Evolutionary conservation across 352 stramenopile genomes (phyloP), one percentile per base, ranked within the genome.

Genomic region (Aphanomyces astaci): DNA sequence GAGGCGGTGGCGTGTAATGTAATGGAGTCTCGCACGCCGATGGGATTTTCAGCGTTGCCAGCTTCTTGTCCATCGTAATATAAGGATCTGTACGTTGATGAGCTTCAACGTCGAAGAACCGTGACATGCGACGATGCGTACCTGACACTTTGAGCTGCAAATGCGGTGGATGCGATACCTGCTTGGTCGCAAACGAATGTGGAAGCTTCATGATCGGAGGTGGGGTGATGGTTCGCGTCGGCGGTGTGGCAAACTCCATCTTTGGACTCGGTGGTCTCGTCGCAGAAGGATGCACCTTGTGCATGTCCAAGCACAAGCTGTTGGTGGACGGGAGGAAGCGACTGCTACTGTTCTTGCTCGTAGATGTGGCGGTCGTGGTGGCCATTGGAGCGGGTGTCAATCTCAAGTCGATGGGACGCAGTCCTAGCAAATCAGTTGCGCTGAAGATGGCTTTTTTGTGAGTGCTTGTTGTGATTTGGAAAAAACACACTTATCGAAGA

Each of bases 361-460:
- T 39, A 15, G 22, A 60, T 45, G 39, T 68, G 15, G 43, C 17
- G 15, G 28, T 68, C 17, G 33, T 62, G 9, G 30, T 43, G 33
- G 52, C 59, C 59, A 66, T 66, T 13, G 25, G 19, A 25, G 45
- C 28, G 56, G 31, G 22, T 56, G 4, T 52, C 33, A 15, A 53
- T 17, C 5, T 4, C 31, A 1, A 43, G 7, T 19, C 17, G 27
- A 19, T 52, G 43, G 46, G n/a, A 60, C 49, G 62, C 33, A 17
- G 32, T 66, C 62, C n/a, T n/a, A n/a, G 62, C 62, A 59, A 68
- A 68, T 68, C 62, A 68, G 62, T 68, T 68, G 56, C 24, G 56
- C 39, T 33, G 15, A 22, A 52, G 62, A 68, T 68, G 62, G 62
- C 62, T 68, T 68, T 68, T 68, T 68, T 59, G 62, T 68, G 62